Evolutionary conservation across 2,329 filamentous ascomycete genomes (phyloP), one percentile per base, ranked within the genome.

Genomic region (Fusarium zealandicum): DNA sequence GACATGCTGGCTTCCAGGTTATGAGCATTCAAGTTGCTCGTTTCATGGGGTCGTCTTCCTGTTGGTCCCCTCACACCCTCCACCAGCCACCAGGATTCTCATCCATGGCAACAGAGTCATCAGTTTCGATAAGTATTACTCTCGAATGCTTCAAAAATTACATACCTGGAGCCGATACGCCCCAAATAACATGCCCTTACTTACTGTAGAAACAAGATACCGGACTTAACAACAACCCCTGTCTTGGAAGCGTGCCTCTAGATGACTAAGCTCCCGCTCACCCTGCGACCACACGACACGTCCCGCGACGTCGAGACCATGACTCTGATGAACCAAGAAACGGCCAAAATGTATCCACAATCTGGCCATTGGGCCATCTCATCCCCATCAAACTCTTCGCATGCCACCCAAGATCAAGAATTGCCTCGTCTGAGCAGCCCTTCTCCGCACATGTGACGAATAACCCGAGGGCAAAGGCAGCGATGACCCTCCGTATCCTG

Each of bases 281-380:
- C 51, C 44, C 54, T 63, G 53, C 50, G 41, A 67, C 65, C 58
- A 66, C 65, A 54, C 61, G 55, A 63, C 42, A 38, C 45, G 35
- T 49, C 32, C 48, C 42, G 47, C 46, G 45, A 64, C 64, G 61
- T 67, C 63, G 53, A 61, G 59, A 66, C 50, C 44, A 60, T 59
- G 50, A 66, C 58, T 54, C 55, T 45, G 47, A 59, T 48, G 51
- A 59, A 51, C 53, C 59, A 61, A 66, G 57, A 56, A 54, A 51
- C 22, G 63, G 45, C 36, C 27, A 51, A 44, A 59, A 54, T 18
- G 63, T 67, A 67, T 64, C 65, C 65, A 67, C 65, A 65, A 55
- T 56, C 54, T 61, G 47, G 54, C 65, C 63, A 67, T 67, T 67
- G 63, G 55, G 47, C 53, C 54, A 51, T 64, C 53, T 57, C 49